Conservation (phyloP, 2,329 filamentous ascomycete genomes). For the Scopulariopsis brevicaulis region DNA sequence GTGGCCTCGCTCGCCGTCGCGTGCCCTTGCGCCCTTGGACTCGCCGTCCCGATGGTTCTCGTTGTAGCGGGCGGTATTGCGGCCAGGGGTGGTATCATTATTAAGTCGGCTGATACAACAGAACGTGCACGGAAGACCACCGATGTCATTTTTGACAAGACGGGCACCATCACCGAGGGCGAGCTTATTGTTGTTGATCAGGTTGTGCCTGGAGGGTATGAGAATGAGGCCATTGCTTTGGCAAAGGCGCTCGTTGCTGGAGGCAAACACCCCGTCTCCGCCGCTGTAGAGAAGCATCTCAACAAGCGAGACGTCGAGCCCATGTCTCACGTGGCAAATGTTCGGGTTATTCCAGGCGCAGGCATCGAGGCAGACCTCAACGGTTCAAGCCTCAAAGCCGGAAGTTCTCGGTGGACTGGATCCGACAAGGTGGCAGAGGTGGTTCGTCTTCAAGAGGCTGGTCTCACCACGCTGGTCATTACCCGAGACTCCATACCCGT, state of each 20-base stretch:
- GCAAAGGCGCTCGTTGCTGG: slow-evolving; percentile 19
- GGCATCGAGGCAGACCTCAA: slow-evolving; percentile 22
- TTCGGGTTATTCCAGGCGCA: slow-evolving; percentile 25
- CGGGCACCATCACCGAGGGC: slow-evolving; percentile 46
- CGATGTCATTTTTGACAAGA: slow-evolving; percentile 54
- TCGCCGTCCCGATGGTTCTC: slow-evolving; percentile 56
- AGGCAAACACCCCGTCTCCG: slow-evolving; percentile 39
- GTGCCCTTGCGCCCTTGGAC: slow-evolving; percentile 53
- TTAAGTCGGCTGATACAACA: slow-evolving; percentile 42
- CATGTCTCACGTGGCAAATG: slow-evolving; percentile 7
- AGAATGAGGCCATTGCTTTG: slow-evolving; percentile 9
- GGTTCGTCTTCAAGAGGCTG: slow-evolving; percentile 8
- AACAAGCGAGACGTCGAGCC: slow-evolving; percentile 7
- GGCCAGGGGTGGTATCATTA: slow-evolving; percentile 43
- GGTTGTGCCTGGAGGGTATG: slow-evolving; percentile 10
- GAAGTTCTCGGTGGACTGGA: slow-evolving; percentile 32
- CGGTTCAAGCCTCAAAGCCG: slow-evolving; percentile 21
- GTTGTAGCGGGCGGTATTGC: slow-evolving; percentile 48
- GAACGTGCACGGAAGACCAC: slow-evolving; percentile 39
- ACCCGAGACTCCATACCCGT: slow-evolving; percentile 15
- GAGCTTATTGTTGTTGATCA: slow-evolving; percentile 17
- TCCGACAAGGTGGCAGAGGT: slow-evolving; percentile 12
- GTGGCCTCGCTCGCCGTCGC: slow-evolving; percentile 44
- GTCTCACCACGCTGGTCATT: slow-evolving; percentile 16
- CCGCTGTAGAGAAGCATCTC: slow-evolving; percentile 31